Conservation (phyloP, 139 green algal species). For the Chlamydomonas sp. region DNA sequence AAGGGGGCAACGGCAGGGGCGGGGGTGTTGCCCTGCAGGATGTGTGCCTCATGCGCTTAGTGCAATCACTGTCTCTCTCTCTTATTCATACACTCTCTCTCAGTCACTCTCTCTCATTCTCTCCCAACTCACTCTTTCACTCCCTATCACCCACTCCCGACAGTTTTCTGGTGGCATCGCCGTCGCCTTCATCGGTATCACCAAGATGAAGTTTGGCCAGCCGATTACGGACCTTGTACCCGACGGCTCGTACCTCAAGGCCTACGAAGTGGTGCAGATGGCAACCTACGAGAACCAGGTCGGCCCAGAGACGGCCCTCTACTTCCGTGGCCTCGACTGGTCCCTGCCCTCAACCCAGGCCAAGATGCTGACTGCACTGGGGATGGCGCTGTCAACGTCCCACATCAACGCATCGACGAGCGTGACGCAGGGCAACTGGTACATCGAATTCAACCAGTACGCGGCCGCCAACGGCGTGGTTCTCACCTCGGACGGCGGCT, state of each 20-base stretch:
- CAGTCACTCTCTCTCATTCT: too few relatives aligned
- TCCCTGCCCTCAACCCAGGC: conserved; percentile 14
- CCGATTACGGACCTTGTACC: conserved; percentile 29
- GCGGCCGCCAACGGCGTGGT: not conserved
- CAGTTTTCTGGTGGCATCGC: conserved; percentile 13
- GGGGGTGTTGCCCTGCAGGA: too few relatives aligned
- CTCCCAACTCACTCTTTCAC: too few relatives aligned
- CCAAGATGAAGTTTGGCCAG: conserved; percentile 22
- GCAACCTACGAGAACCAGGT: conserved; percentile 25
- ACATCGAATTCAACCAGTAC: conserved; percentile 21
- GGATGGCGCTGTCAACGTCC: not conserved
- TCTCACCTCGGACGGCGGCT: conserved; percentile 5
- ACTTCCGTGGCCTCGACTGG: conserved; percentile 28
- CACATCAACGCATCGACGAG: conserved; percentile 27
- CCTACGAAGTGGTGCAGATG: conserved; percentile 16
- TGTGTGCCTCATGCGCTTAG: too few relatives aligned
- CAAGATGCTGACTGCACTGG: conserved; percentile 21
- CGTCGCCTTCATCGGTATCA: conserved; percentile 11
- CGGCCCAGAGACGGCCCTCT: conserved; percentile 14
- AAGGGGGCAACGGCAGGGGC: too few relatives aligned
- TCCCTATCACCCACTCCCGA: too few relatives aligned
- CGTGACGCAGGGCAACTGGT: conserved; percentile 27
- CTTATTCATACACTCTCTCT: too few relatives aligned
- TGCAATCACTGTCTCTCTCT: too few relatives aligned
- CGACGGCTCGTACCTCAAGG: conserved; percentile 29